phyloP scores from a whole-genome alignment of 2,329 filamentous ascomycete genomes.

The Thelonectria blattea region DNA sequence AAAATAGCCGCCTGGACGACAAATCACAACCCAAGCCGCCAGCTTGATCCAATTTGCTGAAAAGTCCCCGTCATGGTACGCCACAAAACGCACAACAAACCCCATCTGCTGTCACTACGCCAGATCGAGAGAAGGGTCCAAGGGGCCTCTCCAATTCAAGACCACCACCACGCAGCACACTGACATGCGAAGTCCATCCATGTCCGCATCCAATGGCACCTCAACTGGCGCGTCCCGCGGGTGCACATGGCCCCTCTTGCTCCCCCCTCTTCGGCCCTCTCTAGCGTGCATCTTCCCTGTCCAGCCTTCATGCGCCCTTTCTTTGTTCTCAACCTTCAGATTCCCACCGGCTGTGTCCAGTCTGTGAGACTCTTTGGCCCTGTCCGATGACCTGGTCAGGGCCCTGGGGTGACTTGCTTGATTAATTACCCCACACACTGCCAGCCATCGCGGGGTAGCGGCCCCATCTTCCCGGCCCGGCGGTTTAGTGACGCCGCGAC shows the following conservation, averaged over 20 bases:
- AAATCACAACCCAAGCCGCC: neutral
- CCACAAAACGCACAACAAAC: conserved; percentile 4
- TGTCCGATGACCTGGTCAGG: conserved; percentile 23
- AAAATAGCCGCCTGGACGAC: neutral
- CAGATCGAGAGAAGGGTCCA: conserved; percentile 11
- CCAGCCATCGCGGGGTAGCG: conserved; percentile 37
- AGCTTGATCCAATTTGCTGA: conserved; percentile 5
- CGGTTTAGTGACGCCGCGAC: conserved; percentile 32
- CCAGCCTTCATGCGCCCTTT: conserved; percentile 1
- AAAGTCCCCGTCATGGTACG: conserved; percentile 1
- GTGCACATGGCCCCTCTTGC: conserved; percentile 11
- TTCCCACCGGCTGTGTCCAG: conserved; percentile 3
- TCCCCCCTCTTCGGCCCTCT: neutral
- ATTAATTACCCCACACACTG: conserved; percentile 27
- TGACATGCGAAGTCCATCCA: conserved; percentile 8
- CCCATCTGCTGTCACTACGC: neutral
- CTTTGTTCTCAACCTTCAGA: conserved; percentile 2
- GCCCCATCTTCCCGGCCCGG: conserved; percentile 31
- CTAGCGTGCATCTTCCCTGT: neutral
- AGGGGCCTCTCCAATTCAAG: neutral
- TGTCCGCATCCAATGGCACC: conserved; percentile 10
- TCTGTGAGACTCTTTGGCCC: neutral
- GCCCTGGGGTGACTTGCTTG: conserved; percentile 4
- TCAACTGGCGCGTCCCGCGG: conserved; percentile 15
- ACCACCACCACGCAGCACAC: conserved; percentile 13